A percentile compares a stretch with the other conserved stretches of the same genome.
These are phyloP conservation scores for Apiotrichum veenhuisii DNA, from an alignment of 1,284 basidiomycete genomes.

Conservation along the genomic window DNA sequence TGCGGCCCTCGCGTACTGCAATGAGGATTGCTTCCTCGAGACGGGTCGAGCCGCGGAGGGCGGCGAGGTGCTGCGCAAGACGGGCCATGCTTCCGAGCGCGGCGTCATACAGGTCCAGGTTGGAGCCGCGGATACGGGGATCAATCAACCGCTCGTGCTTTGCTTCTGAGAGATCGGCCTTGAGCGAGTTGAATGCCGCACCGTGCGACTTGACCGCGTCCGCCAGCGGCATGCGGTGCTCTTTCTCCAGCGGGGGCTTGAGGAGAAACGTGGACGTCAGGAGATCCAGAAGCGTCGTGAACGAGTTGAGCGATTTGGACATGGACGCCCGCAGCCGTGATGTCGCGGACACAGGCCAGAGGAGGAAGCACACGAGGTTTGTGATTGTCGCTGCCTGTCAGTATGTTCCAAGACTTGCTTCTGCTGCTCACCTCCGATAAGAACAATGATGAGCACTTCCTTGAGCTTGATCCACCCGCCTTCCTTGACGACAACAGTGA, in stretches of 20 bases:
- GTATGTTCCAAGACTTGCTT: background rate
- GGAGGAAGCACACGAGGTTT: conserved; percentile 72
- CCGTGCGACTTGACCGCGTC: conserved; percentile 76
- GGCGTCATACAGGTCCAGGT: conserved; percentile 68
- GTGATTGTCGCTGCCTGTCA: conserved; percentile 58
- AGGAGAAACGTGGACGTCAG: conserved; percentile 79
- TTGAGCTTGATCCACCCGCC: conserved; percentile 71
- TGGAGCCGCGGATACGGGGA: conserved; percentile 50
- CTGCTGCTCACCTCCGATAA: conserved; percentile 57
- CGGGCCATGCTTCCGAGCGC: conserved; percentile 77
- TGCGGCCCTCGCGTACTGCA: conserved; percentile 60
- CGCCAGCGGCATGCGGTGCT: conserved; percentile 58
- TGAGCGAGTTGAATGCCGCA: conserved; percentile 77
- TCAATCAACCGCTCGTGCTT: conserved; percentile 70
- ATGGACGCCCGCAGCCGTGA: conserved; percentile 74
- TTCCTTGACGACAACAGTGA: conserved; percentile 84
- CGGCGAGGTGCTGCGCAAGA: conserved; percentile 85
- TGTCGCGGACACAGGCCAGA: conserved; percentile 84
- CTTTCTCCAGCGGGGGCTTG: conserved; percentile 51
- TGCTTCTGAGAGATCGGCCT: conserved; percentile 76
- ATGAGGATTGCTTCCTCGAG: conserved; percentile 74
- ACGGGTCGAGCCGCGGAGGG: conserved; percentile 73
- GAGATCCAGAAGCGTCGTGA: conserved; percentile 74
- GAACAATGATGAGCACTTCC: conserved; percentile 71
- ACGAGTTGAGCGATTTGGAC: conserved; percentile 78